Conservation (phyloP, 805 yeast genomes). For the Candida bentonensis region DNA sequence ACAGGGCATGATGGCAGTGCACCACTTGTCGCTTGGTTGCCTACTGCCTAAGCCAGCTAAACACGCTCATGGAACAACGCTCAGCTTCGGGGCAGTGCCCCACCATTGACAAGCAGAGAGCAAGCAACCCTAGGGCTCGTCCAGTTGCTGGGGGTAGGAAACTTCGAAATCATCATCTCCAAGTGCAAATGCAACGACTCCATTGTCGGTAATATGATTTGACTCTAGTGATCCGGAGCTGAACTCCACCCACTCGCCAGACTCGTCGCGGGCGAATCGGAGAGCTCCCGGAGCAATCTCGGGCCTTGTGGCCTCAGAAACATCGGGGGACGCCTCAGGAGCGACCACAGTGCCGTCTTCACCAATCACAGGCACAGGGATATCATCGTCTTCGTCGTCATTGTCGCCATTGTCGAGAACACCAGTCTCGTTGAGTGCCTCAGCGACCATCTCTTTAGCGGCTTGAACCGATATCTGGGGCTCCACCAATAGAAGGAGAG, state of each 20-base stretch:
- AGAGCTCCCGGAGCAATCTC: not conserved
- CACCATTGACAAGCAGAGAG: too few relatives aligned
- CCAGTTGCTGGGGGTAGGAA: not conserved
- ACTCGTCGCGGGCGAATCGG: not conserved
- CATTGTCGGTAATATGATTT: not conserved
- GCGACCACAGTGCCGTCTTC: conserved; percentile 6
- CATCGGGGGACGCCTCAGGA: conserved; percentile 8
- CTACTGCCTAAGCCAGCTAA: too few relatives aligned
- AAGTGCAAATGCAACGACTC: not conserved
- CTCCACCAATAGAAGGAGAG: conserved; percentile 6
- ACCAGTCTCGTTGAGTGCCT: conserved; percentile 7
- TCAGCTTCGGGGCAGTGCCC: too few relatives aligned
- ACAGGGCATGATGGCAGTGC: too few relatives aligned
- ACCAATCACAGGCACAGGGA: conserved; percentile 3
- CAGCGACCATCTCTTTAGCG: conserved; percentile 7
- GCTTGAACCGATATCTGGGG: conserved; percentile 6
- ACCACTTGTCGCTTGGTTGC: too few relatives aligned
- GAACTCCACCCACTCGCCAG: not conserved
- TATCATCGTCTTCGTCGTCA: conserved; percentile 4
- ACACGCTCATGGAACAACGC: too few relatives aligned
- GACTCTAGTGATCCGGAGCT: not conserved
- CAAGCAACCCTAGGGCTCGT: not conserved
- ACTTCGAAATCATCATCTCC: not conserved
- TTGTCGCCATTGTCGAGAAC: conserved; percentile 3
- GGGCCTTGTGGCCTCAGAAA: conserved; percentile 4